phyloP scores from a whole-genome alignment of 768 basidiomycete genomes.

The Lactifluus pinguis region DNA sequence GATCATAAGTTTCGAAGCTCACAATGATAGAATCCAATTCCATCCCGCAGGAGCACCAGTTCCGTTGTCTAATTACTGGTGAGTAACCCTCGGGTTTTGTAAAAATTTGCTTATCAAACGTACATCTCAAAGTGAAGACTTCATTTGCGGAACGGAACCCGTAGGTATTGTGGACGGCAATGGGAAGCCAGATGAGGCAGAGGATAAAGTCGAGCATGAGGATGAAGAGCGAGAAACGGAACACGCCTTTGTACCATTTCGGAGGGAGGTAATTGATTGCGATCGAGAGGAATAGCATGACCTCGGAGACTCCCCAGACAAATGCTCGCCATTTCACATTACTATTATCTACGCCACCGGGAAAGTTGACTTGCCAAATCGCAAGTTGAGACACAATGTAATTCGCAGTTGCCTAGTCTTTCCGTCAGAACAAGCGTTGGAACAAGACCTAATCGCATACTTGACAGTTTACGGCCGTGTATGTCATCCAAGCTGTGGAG shows the following conservation, averaged over 20 bases:
- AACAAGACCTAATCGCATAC: conserved; percentile 33
- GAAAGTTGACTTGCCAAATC: conserved; percentile 75
- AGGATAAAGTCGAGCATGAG: conserved; percentile 85
- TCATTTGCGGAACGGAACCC: conserved; percentile 80
- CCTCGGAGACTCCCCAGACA: conserved; percentile 77
- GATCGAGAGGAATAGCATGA: conserved; percentile 54
- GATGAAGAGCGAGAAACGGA: conserved; percentile 63
- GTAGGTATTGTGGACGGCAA: conserved; percentile 82
- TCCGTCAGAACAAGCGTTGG: too few relatives aligned
- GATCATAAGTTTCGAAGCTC: conserved; percentile 20
- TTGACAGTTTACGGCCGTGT: conserved; percentile 81
- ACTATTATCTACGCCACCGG: conserved; percentile 59
- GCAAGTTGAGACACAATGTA: conserved; percentile 79
- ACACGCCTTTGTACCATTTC: conserved; percentile 62
- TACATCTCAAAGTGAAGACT: conserved; percentile 76
- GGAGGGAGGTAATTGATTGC: too few relatives aligned
- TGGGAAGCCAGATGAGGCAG: conserved; percentile 86
- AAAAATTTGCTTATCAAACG: conserved; percentile 23
- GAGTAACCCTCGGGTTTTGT: neutral
- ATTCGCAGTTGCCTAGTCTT: conserved; percentile 82
- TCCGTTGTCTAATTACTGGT: conserved; percentile 59
- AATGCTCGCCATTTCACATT: conserved; percentile 83
- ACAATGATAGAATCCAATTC: conserved; percentile 92
- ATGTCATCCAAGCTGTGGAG: conserved; percentile 95
- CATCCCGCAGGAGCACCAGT: too few relatives aligned